These are phyloP conservation scores for Xylaria sp. DNA, from an alignment of 2,329 filamentous ascomycete species.

Conservation along the genomic window DNA sequence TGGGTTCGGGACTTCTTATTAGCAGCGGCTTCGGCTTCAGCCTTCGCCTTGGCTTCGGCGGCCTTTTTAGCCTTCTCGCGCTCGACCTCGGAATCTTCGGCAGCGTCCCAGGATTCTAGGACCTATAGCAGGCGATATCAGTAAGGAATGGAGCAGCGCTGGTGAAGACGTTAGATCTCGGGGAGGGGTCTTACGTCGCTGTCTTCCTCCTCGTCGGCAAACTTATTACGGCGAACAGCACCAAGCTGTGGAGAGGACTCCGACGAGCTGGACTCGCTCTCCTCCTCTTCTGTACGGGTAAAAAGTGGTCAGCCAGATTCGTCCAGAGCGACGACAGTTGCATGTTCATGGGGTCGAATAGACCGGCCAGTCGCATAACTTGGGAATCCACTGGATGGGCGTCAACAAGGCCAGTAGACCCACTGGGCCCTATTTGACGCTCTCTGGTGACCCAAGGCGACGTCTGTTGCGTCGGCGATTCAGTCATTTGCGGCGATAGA, in stretches of 20 bases:
- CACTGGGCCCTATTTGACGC: constrained; percentile 34
- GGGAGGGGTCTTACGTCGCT: constrained; percentile 71
- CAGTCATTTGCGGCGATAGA: constrained; percentile 27
- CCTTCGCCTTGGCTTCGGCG: constrained; percentile 86
- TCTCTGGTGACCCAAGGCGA: constrained; percentile 18
- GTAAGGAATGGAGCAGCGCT: constrained; percentile 27
- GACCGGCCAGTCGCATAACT: constrained; percentile 28
- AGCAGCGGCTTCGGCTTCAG: constrained; percentile 85
- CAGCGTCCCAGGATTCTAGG: constrained; percentile 95
- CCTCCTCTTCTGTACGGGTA: constrained; percentile 51
- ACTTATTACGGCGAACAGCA: constrained; percentile 69
- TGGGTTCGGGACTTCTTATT: constrained; percentile 91
- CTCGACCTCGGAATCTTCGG: constrained; percentile 96
- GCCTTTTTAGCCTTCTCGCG: constrained; percentile 93
- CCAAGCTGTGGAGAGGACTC: constrained; percentile 54
- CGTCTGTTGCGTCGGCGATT: constrained; percentile 2
- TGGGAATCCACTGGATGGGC: constrained; percentile 15
- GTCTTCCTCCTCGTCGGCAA: constrained; percentile 92
- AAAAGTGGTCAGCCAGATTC: constrained; percentile 42
- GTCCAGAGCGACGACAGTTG: constrained; percentile 28
- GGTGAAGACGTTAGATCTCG: neutral
- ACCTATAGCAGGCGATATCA: constrained; percentile 65
- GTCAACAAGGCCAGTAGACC: constrained; percentile 34
- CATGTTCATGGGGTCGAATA: constrained; percentile 32
- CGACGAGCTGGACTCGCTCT: constrained; percentile 52